phyloP scores from a whole-genome alignment of 208 protist genomes.

The Entamoeba histolytica region DNA sequence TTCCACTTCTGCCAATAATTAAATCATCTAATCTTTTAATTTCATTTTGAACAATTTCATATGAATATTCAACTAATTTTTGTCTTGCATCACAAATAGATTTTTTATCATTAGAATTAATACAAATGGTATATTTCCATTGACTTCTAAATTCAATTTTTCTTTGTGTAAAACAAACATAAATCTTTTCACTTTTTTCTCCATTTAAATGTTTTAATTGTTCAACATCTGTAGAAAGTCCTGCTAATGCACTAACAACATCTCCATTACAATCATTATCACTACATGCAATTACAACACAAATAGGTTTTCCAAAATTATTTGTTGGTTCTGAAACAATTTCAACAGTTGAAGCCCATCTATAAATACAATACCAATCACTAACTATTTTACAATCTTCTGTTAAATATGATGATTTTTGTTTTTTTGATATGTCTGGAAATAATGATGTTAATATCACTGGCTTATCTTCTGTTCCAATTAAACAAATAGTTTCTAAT shows the following conservation, averaged over 20 bases:
- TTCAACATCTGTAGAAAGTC: background rate
- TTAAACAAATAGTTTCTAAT: background rate
- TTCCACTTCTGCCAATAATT: background rate
- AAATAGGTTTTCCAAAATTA: background rate
- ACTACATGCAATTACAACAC: background rate
- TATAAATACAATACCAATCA: background rate
- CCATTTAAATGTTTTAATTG: background rate
- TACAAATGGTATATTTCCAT: background rate
- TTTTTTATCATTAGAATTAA: background rate
- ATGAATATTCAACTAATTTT: background rate
- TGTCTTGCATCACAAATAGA: background rate
- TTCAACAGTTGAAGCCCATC: background rate
- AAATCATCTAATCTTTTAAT: background rate
- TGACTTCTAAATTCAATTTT: background rate
- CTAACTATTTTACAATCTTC: background rate
- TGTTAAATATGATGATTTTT: background rate
- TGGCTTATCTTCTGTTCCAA: background rate
- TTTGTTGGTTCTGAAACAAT: background rate
- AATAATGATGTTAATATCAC: background rate
- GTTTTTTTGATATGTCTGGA: background rate
- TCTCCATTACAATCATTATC: background rate
- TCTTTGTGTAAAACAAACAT: background rate
- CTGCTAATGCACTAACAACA: background rate
- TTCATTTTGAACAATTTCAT: background rate
- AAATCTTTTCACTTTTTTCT: background rate